phyloP scores from a whole-genome alignment of 768 basidiomycete genomes.

The Podaxis sp. region DNA sequence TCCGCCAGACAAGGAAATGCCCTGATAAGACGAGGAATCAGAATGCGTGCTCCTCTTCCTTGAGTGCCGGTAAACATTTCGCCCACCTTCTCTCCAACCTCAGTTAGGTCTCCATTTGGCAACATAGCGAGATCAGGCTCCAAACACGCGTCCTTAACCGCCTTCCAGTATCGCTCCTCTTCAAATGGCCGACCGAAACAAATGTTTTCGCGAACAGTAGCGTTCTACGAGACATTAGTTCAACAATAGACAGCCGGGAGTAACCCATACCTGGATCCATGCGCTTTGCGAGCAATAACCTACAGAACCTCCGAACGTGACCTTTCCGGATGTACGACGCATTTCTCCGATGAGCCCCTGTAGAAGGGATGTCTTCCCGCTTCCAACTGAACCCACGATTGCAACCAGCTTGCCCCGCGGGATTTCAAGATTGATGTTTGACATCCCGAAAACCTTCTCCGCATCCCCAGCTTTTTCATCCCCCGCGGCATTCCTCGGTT shows the following conservation, averaged over 20 bases:
- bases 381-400: constrained; percentile 81
- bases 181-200: constrained; percentile 86
- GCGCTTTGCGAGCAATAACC: constrained; percentile 86
- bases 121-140: constrained; percentile 80
- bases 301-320: constrained; percentile 73
- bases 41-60: neutral
- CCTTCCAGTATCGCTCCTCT: constrained; percentile 80
- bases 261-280: constrained; percentile 73
- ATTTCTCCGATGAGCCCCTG: constrained; percentile 84
- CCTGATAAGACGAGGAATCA: constrained; percentile 34
- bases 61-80: neutral
- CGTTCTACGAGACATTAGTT: constrained; percentile 45
- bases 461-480: constrained; percentile 28
- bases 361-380: constrained; percentile 67
- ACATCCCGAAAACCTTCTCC: constrained; percentile 59
- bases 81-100: constrained; percentile 71
- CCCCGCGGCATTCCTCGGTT: neutral
- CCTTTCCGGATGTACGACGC: constrained; percentile 63
- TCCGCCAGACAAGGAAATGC: constrained; percentile 87
- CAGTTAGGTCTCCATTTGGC: constrained; percentile 75
- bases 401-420: constrained; percentile 80
- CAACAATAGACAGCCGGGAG: constrained; percentile 3
- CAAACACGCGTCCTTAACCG: constrained; percentile 73
- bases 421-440: constrained; percentile 63
- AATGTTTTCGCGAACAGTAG: constrained; percentile 87